Base-by-base conservation (phyloP, 1,139 yeast species). In the Lipomyces yarrowii region DNA sequence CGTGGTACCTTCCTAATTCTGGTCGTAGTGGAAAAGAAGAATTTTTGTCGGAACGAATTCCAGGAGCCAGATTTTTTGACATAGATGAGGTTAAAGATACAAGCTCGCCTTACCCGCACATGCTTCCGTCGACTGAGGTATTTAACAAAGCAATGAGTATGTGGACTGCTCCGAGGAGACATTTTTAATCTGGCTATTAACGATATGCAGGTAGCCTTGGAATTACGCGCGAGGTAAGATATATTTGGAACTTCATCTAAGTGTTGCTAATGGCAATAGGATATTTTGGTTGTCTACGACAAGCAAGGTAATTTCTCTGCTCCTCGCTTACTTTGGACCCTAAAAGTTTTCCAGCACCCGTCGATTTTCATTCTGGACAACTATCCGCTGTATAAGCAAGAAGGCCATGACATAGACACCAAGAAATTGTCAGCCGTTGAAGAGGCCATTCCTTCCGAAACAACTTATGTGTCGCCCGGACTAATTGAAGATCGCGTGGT, bases 271-370 rank as follows among this genome's bases (percentile, higher is more conserved):
- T 18, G 18, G 18, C 7, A 10, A 8, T 26, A 67, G 60, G 96
- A 92, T 70, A 79, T 81, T 21, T 75, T 94, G 62, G 88, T 94
- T n/a, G 86, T 94, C 10, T 94, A 94, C 76, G 99, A 94, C 76
- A 86, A 87, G 70, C 83, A 84, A 56, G 97, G 97, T 0, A 86
- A 90, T 69, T 91, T 93, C 77, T 88, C 96, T 54, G 86, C 93
- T 4, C 97, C 98, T 46, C 82, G 99, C 70, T 96, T 90, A 35
- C 93, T 93, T 0, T 94, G 97, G 97, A 91, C 92, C 73, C 83
- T 93, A 73, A 81, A 87, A 37, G 81, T 89, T 3, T 90, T 88
- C 76, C 96, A 96, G 4, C 98, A 92, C 76, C 77, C 81, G 1
- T 77, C 83, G 53, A 89, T 92, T 11, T 83, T 81, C 71, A 77